Conservation (phyloP, 2,329 filamentous ascomycete genomes). For the Metarhizium rileyi region DNA sequence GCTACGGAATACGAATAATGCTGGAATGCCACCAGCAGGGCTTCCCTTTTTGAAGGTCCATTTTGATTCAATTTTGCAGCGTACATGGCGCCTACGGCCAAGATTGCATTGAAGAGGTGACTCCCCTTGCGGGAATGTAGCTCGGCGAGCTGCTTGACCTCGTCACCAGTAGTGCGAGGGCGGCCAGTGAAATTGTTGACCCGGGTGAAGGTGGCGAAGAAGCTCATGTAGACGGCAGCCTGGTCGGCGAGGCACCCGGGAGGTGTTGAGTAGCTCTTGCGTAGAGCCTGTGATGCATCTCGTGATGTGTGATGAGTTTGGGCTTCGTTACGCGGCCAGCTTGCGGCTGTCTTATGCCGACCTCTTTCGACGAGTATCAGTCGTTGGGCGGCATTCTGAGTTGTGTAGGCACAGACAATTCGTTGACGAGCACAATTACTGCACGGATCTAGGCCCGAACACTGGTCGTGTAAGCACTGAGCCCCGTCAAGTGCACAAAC, state of each 20-base stretch:
- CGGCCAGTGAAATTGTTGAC: conserved; percentile 19
- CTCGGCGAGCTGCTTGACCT: conserved; percentile 13
- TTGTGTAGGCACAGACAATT: conserved; percentile 14
- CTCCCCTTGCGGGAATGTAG: conserved; percentile 4
- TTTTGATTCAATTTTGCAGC: conserved; percentile 1
- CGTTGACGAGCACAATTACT: conserved; percentile 18
- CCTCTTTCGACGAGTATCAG: conserved; percentile 16
- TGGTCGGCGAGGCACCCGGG: conserved; percentile 9
- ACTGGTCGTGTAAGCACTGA: conserved; percentile 13
- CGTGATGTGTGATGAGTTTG: neutral
- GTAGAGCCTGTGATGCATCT: too few species aligned
- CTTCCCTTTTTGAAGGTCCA: conserved; percentile 1
- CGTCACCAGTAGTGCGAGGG: conserved; percentile 6
- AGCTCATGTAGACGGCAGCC: conserved; percentile 14
- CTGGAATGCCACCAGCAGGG: conserved; percentile 9
- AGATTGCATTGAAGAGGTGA: conserved; percentile 18
- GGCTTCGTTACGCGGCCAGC: neutral
- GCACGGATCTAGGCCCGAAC: conserved; percentile 23
- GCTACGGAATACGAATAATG: conserved; percentile 18
- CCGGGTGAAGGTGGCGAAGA: conserved; percentile 20
- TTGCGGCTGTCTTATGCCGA: conserved; percentile 4
- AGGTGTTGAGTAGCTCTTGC: neutral
- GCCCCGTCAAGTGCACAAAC: neutral
- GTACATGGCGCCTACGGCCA: conserved; percentile 14
- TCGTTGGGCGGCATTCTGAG: neutral